Conservation (phyloP, 306 rosid genomes). For the Dryas octopetala region DNA sequence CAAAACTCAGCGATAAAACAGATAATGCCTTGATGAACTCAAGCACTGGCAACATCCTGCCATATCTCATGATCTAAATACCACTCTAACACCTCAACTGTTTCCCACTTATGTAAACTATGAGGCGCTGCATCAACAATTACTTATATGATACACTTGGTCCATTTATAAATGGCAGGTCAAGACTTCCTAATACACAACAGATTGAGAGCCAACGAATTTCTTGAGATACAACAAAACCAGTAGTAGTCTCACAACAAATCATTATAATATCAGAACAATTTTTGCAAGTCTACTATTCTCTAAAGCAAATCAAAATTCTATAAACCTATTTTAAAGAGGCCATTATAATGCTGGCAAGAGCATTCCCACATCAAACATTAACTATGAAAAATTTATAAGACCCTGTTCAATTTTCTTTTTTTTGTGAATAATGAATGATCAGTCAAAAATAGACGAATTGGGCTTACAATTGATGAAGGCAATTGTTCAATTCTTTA, state of each 20-base stretch:
- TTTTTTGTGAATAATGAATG: background rate
- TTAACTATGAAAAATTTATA: background rate
- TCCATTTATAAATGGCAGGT: background rate
- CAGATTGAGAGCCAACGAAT: background rate
- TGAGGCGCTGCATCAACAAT: too few species aligned
- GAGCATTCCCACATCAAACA: background rate
- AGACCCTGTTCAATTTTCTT: background rate
- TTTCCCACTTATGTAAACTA: background rate
- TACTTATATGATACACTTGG: background rate
- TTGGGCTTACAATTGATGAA: constrained; percentile 73
- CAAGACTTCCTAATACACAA: background rate
- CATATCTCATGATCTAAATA: background rate
- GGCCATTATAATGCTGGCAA: background rate
- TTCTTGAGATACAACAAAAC: background rate
- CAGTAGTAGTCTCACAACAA: background rate
- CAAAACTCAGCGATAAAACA: background rate
- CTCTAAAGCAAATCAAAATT: background rate
- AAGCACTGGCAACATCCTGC: background rate
- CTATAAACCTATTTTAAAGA: background rate
- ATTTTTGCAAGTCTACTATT: background rate
- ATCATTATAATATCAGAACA: background rate
- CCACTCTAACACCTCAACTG: background rate
- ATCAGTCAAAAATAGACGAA: background rate
- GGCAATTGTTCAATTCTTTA: constrained; percentile 76
- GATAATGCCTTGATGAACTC: background rate